These are phyloP conservation scores for Trichoderma oligosporum DNA, from an alignment of 2,329 filamentous ascomycete genomes.

Conservation along the genomic window DNA sequence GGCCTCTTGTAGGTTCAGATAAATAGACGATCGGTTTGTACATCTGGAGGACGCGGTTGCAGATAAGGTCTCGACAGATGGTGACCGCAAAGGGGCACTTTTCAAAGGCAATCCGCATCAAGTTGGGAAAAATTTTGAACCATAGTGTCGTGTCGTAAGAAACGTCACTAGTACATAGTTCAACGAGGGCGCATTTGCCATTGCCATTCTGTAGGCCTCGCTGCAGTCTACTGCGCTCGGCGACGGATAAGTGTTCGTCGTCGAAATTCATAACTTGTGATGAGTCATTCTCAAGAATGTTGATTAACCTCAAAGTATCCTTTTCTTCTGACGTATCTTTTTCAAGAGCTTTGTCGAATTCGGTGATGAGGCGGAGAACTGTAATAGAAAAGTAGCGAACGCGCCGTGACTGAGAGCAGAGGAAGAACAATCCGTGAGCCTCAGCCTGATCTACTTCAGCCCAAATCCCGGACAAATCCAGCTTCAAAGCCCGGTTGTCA, in stretches of 20 bases:
- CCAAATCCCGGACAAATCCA: slow-evolving; percentile 84
- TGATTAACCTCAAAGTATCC: slow-evolving; percentile 72
- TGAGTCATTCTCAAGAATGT: slow-evolving; percentile 87
- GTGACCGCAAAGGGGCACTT: slow-evolving; percentile 89
- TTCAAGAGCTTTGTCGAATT: slow-evolving; percentile 86
- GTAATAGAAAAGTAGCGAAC: slow-evolving; percentile 90
- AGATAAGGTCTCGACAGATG: slow-evolving; percentile 85
- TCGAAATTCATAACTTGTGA: slow-evolving; percentile 87
- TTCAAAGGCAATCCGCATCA: slow-evolving; percentile 86
- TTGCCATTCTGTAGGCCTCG: slow-evolving; percentile 83
- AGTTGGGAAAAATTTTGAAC: slow-evolving; percentile 97
- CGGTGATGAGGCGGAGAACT: slow-evolving; percentile 83
- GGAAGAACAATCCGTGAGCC: slow-evolving; percentile 92
- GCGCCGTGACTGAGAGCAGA: slow-evolving; percentile 89
- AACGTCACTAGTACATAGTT: slow-evolving; percentile 91
- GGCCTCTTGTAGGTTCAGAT: slow-evolving; percentile 66
- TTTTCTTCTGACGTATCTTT: slow-evolving; percentile 58
- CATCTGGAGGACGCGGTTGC: slow-evolving; percentile 88
- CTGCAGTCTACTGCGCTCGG: slow-evolving; percentile 87
- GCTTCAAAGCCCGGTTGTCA: slow-evolving; percentile 70
- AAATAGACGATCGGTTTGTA: slow-evolving; percentile 77
- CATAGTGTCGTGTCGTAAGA: slow-evolving; percentile 92
- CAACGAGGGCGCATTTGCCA: slow-evolving; percentile 79
- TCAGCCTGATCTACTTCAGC: slow-evolving; percentile 96
- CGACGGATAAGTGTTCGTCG: slow-evolving; percentile 84